Percentiles rank a stretch among this genome's conserved stretches.
These are phyloP conservation scores for Ramaria sp. DNA, from an alignment of 768 basidiomycete genomes.

Conservation along the genomic window DNA sequence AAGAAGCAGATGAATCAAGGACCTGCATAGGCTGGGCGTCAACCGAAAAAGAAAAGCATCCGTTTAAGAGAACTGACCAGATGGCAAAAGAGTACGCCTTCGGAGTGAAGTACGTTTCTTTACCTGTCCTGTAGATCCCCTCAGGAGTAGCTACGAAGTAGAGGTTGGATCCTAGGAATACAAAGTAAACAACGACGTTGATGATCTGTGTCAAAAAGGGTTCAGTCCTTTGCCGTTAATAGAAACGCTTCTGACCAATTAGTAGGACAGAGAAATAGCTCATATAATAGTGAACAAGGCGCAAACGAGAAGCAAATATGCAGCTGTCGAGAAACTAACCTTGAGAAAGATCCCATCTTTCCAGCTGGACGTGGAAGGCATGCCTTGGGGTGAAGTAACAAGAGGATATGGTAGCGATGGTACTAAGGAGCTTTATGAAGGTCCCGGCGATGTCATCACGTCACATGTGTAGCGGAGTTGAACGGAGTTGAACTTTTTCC, in stretches of 20 bases:
- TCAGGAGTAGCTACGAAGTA: slow-evolving; percentile 74
- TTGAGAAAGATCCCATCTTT: slow-evolving; percentile 77
- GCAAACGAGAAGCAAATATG: background rate
- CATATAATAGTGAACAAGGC: background rate
- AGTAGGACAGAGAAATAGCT: background rate
- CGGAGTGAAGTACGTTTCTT: slow-evolving; percentile 92
- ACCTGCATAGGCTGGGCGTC: slow-evolving; percentile 30
- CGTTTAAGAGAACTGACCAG: slow-evolving; percentile 39
- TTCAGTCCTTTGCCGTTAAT: background rate
- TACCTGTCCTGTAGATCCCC: slow-evolving; percentile 58
- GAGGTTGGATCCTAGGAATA: slow-evolving; percentile 85
- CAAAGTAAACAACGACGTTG: slow-evolving; percentile 74
- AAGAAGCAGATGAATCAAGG: slow-evolving; percentile 81
- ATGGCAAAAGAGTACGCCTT: slow-evolving; percentile 87
- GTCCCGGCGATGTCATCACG: no score
- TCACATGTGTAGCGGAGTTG: no score
- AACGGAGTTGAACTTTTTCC: no score
- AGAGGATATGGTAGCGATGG: background rate
- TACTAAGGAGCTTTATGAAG: background rate
- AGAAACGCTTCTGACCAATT: background rate
- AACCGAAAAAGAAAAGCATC: background rate
- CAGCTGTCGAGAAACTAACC: slow-evolving; percentile 24
- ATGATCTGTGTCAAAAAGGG: slow-evolving; percentile 33
- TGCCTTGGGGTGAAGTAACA: background rate
- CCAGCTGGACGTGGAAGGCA: slow-evolving; percentile 33